Percentiles rank a stretch among this genome's conserved stretches.
These are phyloP conservation scores for Senecio squalidus DNA, from an alignment of 140 eudicot species.

Conservation along the genomic window DNA sequence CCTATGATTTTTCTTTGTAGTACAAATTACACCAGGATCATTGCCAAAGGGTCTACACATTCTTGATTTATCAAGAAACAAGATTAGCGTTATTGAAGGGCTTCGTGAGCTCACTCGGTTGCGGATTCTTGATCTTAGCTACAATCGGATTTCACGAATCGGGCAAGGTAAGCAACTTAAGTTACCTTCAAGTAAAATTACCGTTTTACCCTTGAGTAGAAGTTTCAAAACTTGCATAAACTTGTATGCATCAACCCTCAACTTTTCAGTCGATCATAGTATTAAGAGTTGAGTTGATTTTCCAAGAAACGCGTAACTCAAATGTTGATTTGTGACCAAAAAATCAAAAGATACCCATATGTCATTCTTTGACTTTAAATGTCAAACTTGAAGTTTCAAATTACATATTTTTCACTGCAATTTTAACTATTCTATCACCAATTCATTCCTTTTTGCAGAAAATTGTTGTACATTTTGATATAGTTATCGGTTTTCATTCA, in stretches of 20 bases:
- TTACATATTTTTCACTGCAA: no score
- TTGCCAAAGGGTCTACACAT: slow-evolving; percentile 85
- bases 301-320: no score
- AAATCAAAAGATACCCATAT: no score
- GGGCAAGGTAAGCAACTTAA: slow-evolving; percentile 61
- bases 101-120: slow-evolving; percentile 74
- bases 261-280: no score
- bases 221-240: not conserved
- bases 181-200: not conserved
- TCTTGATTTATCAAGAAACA: slow-evolving; percentile 83
- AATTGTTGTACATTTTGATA: not conserved
- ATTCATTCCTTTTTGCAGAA: not conserved
- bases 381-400: not conserved
- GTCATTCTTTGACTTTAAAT: not conserved
- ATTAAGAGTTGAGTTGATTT: no score
- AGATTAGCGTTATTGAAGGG: slow-evolving; percentile 72
- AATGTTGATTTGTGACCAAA: no score
- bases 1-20: slow-evolving; percentile 40
- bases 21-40: slow-evolving; percentile 61
- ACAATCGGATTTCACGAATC: slow-evolving; percentile 70
- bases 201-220: not conserved
- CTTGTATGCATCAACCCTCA: not conserved
- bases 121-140: slow-evolving; percentile 74
- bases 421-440: not conserved
- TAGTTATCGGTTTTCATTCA: not conserved